A percentile compares a stretch with the other conserved stretches of the same genome.
Conservation (phyloP, 305 asterid species). For the Euphrasia arctica region DNA sequence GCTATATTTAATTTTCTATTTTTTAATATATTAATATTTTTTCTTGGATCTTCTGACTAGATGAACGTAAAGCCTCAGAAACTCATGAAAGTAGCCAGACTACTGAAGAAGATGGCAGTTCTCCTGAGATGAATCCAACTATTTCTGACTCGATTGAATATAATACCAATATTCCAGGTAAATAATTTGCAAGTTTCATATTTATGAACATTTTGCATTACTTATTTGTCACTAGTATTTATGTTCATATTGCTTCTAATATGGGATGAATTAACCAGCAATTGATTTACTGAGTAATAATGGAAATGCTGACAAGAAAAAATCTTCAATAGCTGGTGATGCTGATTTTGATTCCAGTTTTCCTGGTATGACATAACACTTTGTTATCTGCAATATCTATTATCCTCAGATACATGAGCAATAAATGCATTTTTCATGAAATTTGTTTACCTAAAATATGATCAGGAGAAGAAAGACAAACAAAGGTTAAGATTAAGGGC, state of each 20-base stretch:
- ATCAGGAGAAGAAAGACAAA: constrained; percentile 48
- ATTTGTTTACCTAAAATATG: constrained; percentile 21
- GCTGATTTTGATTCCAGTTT: constrained; percentile 25
- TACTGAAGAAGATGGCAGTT: constrained; percentile 32
- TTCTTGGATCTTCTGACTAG: constrained; percentile 16
- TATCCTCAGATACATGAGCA: constrained; percentile 6
- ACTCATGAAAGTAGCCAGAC: constrained; percentile 29
- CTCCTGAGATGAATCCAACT: constrained; percentile 28
- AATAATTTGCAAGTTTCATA: not conserved
- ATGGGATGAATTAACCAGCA: constrained; percentile 21
- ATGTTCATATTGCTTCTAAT: not conserved
- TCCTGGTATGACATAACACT: constrained; percentile 26
- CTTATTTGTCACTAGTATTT: constrained; percentile 15
- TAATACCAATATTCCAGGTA: constrained; percentile 28
- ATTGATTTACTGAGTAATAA: constrained; percentile 23
- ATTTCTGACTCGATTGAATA: constrained; percentile 24
- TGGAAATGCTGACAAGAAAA: constrained; percentile 27
- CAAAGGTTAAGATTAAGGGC: constrained; percentile 71
- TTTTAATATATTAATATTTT: not conserved
- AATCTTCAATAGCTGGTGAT: constrained; percentile 17
- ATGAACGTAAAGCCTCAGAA: constrained; percentile 21
- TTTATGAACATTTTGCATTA: not conserved
- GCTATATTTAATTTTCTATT: constrained; percentile 19
- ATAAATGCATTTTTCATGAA: constrained; percentile 22
- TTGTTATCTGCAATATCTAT: constrained; percentile 4